Evolutionary conservation across 805 yeast genomes (phyloP), one percentile per base, ranked within the genome.

Genomic region (Sugiyamaella boreocaroliniensis): DNA sequence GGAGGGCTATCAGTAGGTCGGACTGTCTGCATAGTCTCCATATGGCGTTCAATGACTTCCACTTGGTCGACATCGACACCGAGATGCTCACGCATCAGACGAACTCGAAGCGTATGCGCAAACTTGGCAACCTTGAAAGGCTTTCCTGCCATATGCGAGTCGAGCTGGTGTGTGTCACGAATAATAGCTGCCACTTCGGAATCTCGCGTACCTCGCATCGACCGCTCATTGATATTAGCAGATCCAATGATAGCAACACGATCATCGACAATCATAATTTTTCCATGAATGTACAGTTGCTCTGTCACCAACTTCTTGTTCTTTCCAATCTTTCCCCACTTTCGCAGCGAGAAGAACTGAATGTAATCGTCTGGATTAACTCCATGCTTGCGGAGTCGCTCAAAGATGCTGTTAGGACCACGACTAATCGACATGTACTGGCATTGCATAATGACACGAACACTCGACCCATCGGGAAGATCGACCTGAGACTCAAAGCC

Each of bases 141-240:
- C 61, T 81, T 71, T 1, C 95, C 97, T 55, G 82, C 84, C 97
- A 93, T 89, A 11, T 68, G 69, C 2, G 64, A 61, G 48, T 57
- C 57, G 5, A 89, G 72, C 57, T 83, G 77, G 56, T 84, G 87
- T 9, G 85, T 81, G 63, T 93, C 99, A 58, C 97, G 78, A 4
- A 93, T 81, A 51, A 92, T 71, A 1, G 90, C 88, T 2, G 97
- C 96, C 42, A 93, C 85, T 64, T 93, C 99, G 4, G 97, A 89
- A 65, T 93, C 99, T 66, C 99, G 77, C 18, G 76, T 75, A 14
- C 99, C 99, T 61, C 93, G 76, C 89, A 90, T 90, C 0, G 98
- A 92, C 62, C 99, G 78, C 67, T 93, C 99, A 64, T 93, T 93
- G 55, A 93, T 88, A 64, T 93, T 93, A 0, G 99, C 99, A 63